Percentiles rank a stretch among this genome's conserved stretches.
phyloP scores from a whole-genome alignment of 495 filamentous ascomycete species.

The Penicillium malachiteum region DNA sequence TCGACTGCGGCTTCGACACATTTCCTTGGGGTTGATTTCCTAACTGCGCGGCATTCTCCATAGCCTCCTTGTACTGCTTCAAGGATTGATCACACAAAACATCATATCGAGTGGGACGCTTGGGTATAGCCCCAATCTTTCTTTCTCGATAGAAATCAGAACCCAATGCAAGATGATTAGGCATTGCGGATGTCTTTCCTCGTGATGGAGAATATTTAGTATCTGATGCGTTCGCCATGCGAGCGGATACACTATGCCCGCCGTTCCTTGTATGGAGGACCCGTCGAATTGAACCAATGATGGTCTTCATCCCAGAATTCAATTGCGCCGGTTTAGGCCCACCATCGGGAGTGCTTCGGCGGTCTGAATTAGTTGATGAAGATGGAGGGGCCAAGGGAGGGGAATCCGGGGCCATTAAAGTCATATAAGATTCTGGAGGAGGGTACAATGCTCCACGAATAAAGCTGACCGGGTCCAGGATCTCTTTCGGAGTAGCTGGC shows the following conservation, averaged over 20 bases:
- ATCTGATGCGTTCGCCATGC: constrained; percentile 36
- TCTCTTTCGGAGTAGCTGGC: constrained; percentile 39
- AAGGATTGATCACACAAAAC: constrained; percentile 71
- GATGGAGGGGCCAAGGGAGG: constrained; percentile 42
- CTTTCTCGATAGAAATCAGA: constrained; percentile 47
- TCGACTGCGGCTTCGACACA: constrained; percentile 8
- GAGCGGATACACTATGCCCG: constrained; percentile 41
- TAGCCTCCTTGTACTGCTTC: constrained; percentile 56
- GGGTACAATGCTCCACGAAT: constrained; percentile 80
- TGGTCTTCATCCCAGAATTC: constrained; percentile 73
- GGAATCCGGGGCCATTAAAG: constrained; percentile 64
- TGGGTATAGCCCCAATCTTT: constrained; percentile 35
- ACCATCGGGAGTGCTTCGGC: constrained; percentile 34
- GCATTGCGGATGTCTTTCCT: constrained; percentile 46
- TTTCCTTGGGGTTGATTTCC: constrained; percentile 5
- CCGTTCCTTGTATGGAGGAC: constrained; percentile 71
- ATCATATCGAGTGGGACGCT: constrained; percentile 60
- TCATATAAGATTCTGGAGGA: constrained; percentile 73
- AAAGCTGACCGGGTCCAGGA: constrained; percentile 75
- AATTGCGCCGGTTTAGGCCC: constrained; percentile 34
- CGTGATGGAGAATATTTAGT: constrained; percentile 22
- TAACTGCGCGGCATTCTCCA: constrained; percentile 14
- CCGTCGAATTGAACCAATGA: constrained; percentile 84
- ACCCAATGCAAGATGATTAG: constrained; percentile 46
- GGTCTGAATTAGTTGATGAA: constrained; percentile 21